These are phyloP conservation scores for Gastrolobium villosum DNA, from an alignment of 306 rosid genomes.

Conservation along the genomic window DNA sequence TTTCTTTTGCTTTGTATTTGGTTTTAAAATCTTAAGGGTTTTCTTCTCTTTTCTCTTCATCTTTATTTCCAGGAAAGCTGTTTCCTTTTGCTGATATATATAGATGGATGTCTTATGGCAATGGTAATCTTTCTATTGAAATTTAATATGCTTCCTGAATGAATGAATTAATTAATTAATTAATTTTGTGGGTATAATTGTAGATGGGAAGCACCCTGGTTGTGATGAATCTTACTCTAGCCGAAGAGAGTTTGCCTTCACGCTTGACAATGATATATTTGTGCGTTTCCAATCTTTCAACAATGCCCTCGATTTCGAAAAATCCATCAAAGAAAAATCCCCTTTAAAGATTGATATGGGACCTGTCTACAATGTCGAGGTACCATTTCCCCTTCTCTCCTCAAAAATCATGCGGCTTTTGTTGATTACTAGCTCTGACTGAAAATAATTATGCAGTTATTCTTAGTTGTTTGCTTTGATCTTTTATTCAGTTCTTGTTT, in stretches of 20 bases:
- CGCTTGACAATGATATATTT: constrained; percentile 77
- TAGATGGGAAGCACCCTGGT: constrained; percentile 97
- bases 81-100: constrained; percentile 79
- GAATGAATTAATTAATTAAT: background rate
- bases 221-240: constrained; percentile 78
- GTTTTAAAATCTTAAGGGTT: background rate
- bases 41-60: background rate
- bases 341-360: constrained; percentile 91
- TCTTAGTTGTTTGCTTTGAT: background rate
- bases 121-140: constrained; percentile 59
- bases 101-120: constrained; percentile 88
- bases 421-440: background rate
- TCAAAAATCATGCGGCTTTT: background rate
- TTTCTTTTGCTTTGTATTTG: background rate
- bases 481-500: background rate
- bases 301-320: constrained; percentile 71
- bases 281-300: constrained; percentile 81
- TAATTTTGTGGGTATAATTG: constrained; percentile 37
- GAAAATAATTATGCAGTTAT: background rate
- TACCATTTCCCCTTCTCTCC: constrained; percentile 41
- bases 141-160: background rate
- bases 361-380: constrained; percentile 87
- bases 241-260: constrained; percentile 86
- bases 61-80: constrained; percentile 67
- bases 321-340: constrained; percentile 73